Evolutionary conservation across 208 protist species (phyloP), one percentile per base, ranked within the genome.

Genomic region (Trypanosoma scelopori): DNA sequence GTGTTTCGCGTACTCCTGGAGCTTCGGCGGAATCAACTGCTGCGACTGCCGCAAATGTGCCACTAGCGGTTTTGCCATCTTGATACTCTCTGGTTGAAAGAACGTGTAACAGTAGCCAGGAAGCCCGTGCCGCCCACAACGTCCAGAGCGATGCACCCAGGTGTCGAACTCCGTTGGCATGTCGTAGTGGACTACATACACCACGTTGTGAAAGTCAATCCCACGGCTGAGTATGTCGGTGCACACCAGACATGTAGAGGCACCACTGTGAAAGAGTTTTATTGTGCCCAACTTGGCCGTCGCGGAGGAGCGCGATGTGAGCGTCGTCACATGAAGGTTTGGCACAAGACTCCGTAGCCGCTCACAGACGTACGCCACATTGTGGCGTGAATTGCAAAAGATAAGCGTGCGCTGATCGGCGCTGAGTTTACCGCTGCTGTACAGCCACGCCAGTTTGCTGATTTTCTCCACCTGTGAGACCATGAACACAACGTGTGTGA

Each of bases 111-210:
- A 70, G 46, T 91, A 91, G n/a, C 86, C 86, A 39, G 67, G 62
- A 22, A 69, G 4, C 11, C 90, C 74, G 64, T 91, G 86, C 7
- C 98, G 88, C 5, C 95, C 97, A 46, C 96, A 98, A 20, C 98
- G 90, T 11, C 98, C 98, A 27, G 93, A 91, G 15, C 98, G 91
- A 74, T 99, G 98, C 37, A 99, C 86, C 74, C 99, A 99, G 6
- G 93, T 98, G 13, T 97, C 82, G 52, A 97, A 97, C 52, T 98
- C 92, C 3, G 90, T 76, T 13, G 98, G 97, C 66, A 95, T 98
- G 79, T 99, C 98, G 47, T 98, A 90, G 71, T 99, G 91, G 43
- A 99, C 80, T 3, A 99, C 98, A 91, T 98, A 99, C 39, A 98
- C 76, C 5, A 99, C 96, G 0, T 69, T 74, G 11, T 90, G 78